Conservation (phyloP, 2,329 filamentous ascomycete genomes). For the Parafenestella ontariensis region DNA sequence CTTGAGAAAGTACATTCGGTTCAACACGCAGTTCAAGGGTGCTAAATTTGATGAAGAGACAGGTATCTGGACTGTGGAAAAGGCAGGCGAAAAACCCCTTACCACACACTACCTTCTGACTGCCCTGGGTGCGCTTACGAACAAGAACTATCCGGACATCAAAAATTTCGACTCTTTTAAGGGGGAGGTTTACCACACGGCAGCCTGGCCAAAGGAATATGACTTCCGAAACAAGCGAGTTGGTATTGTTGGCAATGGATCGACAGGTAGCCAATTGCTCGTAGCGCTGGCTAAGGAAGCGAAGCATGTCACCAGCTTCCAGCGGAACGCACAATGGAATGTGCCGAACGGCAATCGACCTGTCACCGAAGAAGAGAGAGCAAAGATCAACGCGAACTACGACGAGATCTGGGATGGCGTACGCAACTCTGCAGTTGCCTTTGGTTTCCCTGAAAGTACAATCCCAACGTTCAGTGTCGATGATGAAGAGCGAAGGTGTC, state of each 20-base stretch:
- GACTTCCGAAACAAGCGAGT: constrained; percentile 54
- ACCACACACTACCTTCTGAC: constrained; percentile 15
- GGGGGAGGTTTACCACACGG: constrained; percentile 51
- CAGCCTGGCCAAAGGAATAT: constrained; percentile 43
- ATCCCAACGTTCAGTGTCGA: neutral
- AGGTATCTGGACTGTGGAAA: constrained; percentile 40
- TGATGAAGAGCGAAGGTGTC: constrained; percentile 10
- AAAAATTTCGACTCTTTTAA: constrained; percentile 51
- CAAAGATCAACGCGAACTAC: neutral
- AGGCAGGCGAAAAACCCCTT: constrained; percentile 26
- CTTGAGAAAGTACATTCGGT: constrained; percentile 49
- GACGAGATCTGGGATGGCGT: neutral
- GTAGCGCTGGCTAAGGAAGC: constrained; percentile 19
- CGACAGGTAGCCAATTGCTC: constrained; percentile 65
- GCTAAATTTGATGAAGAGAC: constrained; percentile 44
- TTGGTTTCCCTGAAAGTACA: neutral
- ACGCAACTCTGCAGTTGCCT: neutral
- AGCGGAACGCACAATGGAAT: neutral
- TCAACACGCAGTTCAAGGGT: constrained; percentile 48
- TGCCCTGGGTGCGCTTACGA: constrained; percentile 11
- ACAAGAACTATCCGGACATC: constrained; percentile 33
- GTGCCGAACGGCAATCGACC: neutral
- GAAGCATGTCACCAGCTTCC: constrained; percentile 58
- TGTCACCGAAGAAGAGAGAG: neutral
- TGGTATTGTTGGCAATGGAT: constrained; percentile 68